phyloP scores from a whole-genome alignment of 2,329 filamentous ascomycete species.

The Aspergillus intermedius region DNA sequence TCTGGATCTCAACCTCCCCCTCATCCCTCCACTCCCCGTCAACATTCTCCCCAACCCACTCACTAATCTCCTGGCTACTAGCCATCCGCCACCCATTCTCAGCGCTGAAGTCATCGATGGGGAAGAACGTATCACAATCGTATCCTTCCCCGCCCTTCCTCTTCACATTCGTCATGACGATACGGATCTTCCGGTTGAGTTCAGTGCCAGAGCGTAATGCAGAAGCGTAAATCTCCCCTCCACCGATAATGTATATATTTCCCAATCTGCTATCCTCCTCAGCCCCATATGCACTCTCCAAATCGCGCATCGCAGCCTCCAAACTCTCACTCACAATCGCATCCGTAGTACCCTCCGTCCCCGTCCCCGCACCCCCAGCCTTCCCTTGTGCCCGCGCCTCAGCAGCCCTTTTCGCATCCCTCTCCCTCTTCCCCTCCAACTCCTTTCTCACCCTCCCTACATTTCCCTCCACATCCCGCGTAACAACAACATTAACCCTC shows the following conservation, averaged over 20 bases:
- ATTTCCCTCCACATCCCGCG: conserved; percentile 33
- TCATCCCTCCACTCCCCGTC: conserved; percentile 41
- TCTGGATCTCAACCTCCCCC: conserved; percentile 44
- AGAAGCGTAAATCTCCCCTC: conserved; percentile 73
- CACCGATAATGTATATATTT: conserved; percentile 80
- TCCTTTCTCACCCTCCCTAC: conserved; percentile 30
- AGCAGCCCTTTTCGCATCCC: conserved; percentile 10
- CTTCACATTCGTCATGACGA: conserved; percentile 38
- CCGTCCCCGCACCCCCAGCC: conserved; percentile 1
- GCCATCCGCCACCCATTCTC: conserved; percentile 28
- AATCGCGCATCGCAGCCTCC: conserved; percentile 47
- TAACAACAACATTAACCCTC: conserved; percentile 76
- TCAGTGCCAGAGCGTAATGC: conserved; percentile 46
- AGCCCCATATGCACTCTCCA: conserved; percentile 22
- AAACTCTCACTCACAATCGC: conserved; percentile 53
- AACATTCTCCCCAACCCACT: conserved; percentile 40
- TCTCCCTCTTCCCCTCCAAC: conserved; percentile 23
- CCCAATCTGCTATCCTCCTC: conserved; percentile 33
- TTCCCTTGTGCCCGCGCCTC: not conserved
- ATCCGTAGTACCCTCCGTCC: conserved; percentile 22
- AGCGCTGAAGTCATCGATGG: conserved; percentile 28
- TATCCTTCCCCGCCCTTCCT: conserved; percentile 25
- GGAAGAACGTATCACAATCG: conserved; percentile 46
- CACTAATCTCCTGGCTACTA: conserved; percentile 26
- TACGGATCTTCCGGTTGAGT: conserved; percentile 18